Percentiles rank a stretch among this genome's conserved stretches.
Evolutionary conservation across 2,329 filamentous ascomycete species (phyloP).

Genomic region (Aspergillus sp.): DNA sequence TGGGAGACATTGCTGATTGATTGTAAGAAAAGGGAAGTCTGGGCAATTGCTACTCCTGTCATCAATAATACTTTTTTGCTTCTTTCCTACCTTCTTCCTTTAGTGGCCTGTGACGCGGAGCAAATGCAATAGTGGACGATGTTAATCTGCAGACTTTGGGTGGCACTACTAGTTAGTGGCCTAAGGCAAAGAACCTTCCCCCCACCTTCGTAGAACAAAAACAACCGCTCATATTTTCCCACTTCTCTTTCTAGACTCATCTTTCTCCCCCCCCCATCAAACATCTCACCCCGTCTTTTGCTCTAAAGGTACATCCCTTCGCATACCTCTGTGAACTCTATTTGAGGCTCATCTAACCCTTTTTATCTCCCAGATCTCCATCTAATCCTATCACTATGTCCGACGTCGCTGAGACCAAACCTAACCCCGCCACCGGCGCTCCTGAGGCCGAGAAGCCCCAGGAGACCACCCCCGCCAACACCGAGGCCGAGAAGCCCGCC

Average conservation of each 20-base stretch:
- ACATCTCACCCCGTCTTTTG: slow-evolving; percentile 3
- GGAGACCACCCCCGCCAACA: slow-evolving; percentile 33
- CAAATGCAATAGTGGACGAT: too few species aligned
- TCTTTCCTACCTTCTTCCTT: too few species aligned
- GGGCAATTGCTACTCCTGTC: not conserved
- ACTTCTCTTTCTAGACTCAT: slow-evolving; percentile 12
- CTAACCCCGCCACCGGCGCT: slow-evolving; percentile 43
- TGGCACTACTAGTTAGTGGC: slow-evolving; percentile 17
- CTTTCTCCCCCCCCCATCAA: slow-evolving; percentile 7
- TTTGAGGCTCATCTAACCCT: not conserved
- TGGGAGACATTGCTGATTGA: not conserved
- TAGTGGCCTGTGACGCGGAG: too few species aligned
- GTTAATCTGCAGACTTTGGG: not conserved
- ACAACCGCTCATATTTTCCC: slow-evolving; percentile 24
- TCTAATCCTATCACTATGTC: slow-evolving; percentile 35
- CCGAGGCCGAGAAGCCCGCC: slow-evolving; percentile 18
- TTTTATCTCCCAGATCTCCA: slow-evolving; percentile 8
- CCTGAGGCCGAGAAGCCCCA: slow-evolving; percentile 34
- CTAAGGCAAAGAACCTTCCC: slow-evolving; percentile 22
- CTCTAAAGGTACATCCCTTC: not conserved
- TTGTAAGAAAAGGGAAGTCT: not conserved
- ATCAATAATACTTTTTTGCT: not conserved
- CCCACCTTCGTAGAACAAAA: slow-evolving; percentile 21
- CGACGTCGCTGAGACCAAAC: slow-evolving; percentile 44
- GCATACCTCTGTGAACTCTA: not conserved